Percentiles rank a stretch among this genome's conserved stretches.
Evolutionary conservation across 106 monocot genomes (phyloP).

Genomic region (Gastrodia elata): DNA sequence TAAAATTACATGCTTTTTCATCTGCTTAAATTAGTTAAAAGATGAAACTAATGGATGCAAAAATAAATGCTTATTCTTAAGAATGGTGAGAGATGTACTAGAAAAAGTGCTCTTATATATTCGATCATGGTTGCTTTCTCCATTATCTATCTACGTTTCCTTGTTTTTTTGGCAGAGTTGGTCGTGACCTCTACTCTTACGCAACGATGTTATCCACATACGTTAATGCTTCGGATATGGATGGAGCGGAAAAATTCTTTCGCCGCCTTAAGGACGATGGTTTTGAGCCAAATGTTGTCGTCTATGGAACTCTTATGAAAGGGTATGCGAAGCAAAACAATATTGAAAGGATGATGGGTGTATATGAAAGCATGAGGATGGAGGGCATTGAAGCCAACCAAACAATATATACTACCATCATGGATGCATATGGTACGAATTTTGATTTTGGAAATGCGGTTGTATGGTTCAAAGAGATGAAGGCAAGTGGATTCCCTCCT

Average conservation of each 20-base stretch:
- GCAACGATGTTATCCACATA: conserved; percentile 86
- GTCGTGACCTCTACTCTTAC: conserved; percentile 85
- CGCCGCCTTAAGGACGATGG: conserved; percentile 76
- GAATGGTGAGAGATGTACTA: no score
- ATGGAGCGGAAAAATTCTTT: conserved; percentile 89
- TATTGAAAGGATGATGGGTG: conserved; percentile 68
- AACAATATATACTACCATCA: conserved; percentile 84
- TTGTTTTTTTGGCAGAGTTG: conserved; percentile 26
- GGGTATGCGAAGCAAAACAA: conserved; percentile 80
- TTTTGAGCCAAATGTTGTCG: conserved; percentile 67
- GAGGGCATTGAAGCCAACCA: conserved; percentile 79
- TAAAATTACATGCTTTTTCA: no score
- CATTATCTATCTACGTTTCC: not conserved
- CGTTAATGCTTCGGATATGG: conserved; percentile 91
- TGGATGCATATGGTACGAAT: conserved; percentile 89
- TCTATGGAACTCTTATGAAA: conserved; percentile 91
- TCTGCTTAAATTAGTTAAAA: no score
- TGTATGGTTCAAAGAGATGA: conserved; percentile 90
- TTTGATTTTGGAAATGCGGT: conserved; percentile 74
- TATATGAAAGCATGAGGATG: conserved; percentile 70
- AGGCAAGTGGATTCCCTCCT: conserved; percentile 47
- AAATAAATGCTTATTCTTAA: no score
- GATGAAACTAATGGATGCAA: no score
- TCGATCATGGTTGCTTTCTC: no score
- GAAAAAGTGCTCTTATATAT: no score